Base-by-base conservation (phyloP, 495 filamentous ascomycete genomes). In the Neurospora sublineolata region DNA sequence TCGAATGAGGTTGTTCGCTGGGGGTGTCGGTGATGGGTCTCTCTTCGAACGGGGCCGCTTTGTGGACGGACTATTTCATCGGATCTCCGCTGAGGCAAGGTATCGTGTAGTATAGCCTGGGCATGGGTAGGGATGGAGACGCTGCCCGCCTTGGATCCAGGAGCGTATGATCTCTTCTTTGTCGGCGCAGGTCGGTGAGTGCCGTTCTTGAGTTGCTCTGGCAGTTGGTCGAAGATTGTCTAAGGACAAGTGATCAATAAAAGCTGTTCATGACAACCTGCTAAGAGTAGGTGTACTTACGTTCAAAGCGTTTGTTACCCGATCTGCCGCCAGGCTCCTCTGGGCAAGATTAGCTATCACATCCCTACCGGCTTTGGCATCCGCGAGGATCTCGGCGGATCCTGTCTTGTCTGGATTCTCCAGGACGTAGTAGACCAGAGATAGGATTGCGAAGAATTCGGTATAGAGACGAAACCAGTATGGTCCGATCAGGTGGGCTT, bases 401-500 rank as follows among this genome's bases (percentile, higher is more conserved):
- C 89, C 91, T 4, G 86, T 78, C 74, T 91, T 93, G 71, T 94
- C 88, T 20, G 92, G 92, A 76, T 97, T 97, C 79, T 97, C 94
- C 16, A 97, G 80, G 0, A 93, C 93, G 76, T 90, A 97, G 81
- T 94, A 99, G 16, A 97, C 83, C 71, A 98, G 82, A 0, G 94
- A 93, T 11, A 99, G 84, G 58, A 97, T 93, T 30, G 94, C 91
- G 79, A 97, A 98, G 82, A 97, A 98, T 16, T 93, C 92, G 3
- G 95, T 97, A 75, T 97, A 98, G 82, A 97, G 93, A 67, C 91
- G 92, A 75, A 97, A 97, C 95, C 95, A 99, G 81, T 94, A 97
- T 0, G 94, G 92, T 0, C 95, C 95, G 75, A 92, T 91, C 30
- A 99, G 86, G 12, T 96, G 84, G 0, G 89, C 90, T 74, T 89